Evolutionary conservation across 2,329 filamentous ascomycete species (phyloP).

Genomic region (Basipetospora chlamydospora): DNA sequence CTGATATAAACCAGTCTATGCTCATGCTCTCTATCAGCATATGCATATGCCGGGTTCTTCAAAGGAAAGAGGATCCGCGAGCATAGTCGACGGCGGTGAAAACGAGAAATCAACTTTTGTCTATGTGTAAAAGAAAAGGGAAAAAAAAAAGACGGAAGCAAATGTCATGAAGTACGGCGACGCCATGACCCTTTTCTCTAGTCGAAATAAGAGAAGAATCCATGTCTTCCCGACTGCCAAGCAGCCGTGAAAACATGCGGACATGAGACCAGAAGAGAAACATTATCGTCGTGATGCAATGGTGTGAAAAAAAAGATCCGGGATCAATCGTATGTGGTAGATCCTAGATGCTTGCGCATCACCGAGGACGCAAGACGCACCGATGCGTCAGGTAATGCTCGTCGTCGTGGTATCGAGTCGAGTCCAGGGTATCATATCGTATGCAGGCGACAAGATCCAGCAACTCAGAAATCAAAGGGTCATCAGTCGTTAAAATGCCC

Average conservation of each 20-base stretch:
- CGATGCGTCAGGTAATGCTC: slow-evolving; percentile 13
- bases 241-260: slow-evolving; percentile 24
- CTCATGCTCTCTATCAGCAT: slow-evolving; percentile 6
- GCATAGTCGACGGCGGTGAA: slow-evolving; percentile 14
- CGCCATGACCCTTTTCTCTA: slow-evolving; percentile 27
- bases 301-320: slow-evolving; percentile 1
- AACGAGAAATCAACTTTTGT: slow-evolving; percentile 12
- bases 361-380: not conserved
- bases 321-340: slow-evolving; percentile 20
- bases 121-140: slow-evolving; percentile 6
- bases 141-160: slow-evolving; percentile 10
- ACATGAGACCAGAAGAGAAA: slow-evolving; percentile 6
- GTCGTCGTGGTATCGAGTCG: slow-evolving; percentile 19
- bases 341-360: slow-evolving; percentile 14
- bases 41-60: slow-evolving; percentile 7
- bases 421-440: too few species aligned
- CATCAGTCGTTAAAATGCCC: slow-evolving; percentile 12
- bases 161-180: slow-evolving; percentile 21
- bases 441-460: slow-evolving; percentile 7
- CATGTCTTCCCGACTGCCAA: slow-evolving; percentile 19
- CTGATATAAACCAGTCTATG: slow-evolving; percentile 6
- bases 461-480: slow-evolving; percentile 12
- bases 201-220: slow-evolving; percentile 19
- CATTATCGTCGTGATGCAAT: slow-evolving; percentile 6
- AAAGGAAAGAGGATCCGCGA: slow-evolving; percentile 12